These are phyloP conservation scores for Ascosphaera acerosa DNA, from an alignment of 2,329 filamentous ascomycete species.

Conservation along the genomic window DNA sequence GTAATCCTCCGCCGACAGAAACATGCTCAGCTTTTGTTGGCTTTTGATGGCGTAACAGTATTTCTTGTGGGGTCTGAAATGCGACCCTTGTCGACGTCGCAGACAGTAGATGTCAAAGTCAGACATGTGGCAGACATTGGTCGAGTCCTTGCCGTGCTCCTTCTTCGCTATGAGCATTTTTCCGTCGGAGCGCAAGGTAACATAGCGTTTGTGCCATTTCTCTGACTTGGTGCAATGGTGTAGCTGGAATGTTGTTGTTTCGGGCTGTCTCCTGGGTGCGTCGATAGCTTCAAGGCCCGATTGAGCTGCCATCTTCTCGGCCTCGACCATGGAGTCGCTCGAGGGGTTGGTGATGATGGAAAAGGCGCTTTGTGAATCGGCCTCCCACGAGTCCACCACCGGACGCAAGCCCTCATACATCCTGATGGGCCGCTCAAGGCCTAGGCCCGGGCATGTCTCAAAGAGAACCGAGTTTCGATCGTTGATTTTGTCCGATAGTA, in stretches of 20 bases:
- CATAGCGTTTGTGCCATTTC: constrained; percentile 69
- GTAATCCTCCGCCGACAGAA: constrained; percentile 59
- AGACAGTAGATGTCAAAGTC: constrained; percentile 83
- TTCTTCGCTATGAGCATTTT: constrained; percentile 51
- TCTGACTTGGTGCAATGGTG: constrained; percentile 59
- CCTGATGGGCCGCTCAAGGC: constrained; percentile 57
- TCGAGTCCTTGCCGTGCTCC: constrained; percentile 38
- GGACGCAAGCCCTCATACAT: constrained; percentile 70
- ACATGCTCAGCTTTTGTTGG: constrained; percentile 68
- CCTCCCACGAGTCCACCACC: constrained; percentile 80
- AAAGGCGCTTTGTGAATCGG: constrained; percentile 50
- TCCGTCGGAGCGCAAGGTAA: constrained; percentile 47
- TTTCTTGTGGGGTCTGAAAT: constrained; percentile 61
- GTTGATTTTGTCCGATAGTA: constrained; percentile 38
- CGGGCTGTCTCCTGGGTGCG: constrained; percentile 37
- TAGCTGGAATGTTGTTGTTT: constrained; percentile 42
- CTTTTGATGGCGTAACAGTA: constrained; percentile 75
- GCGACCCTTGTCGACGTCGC: constrained; percentile 40
- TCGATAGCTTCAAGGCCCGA: constrained; percentile 32
- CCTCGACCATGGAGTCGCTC: constrained; percentile 25
- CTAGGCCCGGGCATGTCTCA: constrained; percentile 50
- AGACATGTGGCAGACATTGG: constrained; percentile 56
- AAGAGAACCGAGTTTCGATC: constrained; percentile 42
- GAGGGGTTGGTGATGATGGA: constrained; percentile 11
- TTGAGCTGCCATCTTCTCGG: constrained; percentile 14